A percentile compares a stretch with the other conserved stretches of the same genome.
Evolutionary conservation across 2,329 filamentous ascomycete species (phyloP).

Genomic region (Huntiella omanensis): DNA sequence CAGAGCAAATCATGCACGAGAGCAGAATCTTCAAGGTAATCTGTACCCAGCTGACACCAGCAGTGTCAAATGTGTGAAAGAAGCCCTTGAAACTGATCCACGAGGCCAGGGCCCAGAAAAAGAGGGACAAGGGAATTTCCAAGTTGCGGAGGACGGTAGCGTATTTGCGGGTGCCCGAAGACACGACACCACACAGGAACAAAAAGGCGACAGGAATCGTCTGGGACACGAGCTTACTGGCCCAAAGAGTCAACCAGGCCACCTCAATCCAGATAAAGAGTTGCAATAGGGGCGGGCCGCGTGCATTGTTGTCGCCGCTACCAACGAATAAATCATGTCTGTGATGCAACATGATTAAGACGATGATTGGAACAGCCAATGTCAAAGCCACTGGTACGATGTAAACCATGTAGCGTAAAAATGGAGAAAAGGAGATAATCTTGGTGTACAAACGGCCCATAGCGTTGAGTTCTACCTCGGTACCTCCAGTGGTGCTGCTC

Average conservation of each 20-base stretch:
- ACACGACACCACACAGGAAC: slow-evolving; percentile 50
- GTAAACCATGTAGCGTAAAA: slow-evolving; percentile 50
- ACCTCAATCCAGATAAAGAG: slow-evolving; percentile 53
- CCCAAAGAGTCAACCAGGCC: slow-evolving; percentile 49
- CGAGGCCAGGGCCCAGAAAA: slow-evolving; percentile 47
- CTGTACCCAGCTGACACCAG: slow-evolving; percentile 32
- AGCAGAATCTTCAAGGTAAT: slow-evolving; percentile 45
- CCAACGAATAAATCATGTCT: slow-evolving; percentile 22
- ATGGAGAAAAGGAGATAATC: slow-evolving; percentile 41
- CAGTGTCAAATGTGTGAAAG: slow-evolving; percentile 20
- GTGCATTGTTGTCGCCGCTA: slow-evolving; percentile 13
- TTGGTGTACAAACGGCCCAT: slow-evolving; percentile 48
- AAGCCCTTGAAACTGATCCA: slow-evolving; percentile 43
- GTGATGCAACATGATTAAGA: slow-evolving; percentile 28
- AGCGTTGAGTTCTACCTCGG: slow-evolving; percentile 38
- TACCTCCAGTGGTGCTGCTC: slow-evolving; percentile 26
- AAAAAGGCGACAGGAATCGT: slow-evolving; percentile 43
- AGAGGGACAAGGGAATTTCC: slow-evolving; percentile 46
- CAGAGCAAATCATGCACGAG: slow-evolving; percentile 46
- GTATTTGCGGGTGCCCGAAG: slow-evolving; percentile 52
- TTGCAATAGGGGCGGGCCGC: slow-evolving; percentile 33
- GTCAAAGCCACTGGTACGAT: slow-evolving; percentile 43
- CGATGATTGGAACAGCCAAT: slow-evolving; percentile 41
- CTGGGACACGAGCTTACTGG: slow-evolving; percentile 45
- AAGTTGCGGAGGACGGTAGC: slow-evolving; percentile 44